Evolutionary conservation across 257 asterid genomes (phyloP), one percentile per base, ranked within the genome.

Genomic region (Ligustrum vulgare): DNA sequence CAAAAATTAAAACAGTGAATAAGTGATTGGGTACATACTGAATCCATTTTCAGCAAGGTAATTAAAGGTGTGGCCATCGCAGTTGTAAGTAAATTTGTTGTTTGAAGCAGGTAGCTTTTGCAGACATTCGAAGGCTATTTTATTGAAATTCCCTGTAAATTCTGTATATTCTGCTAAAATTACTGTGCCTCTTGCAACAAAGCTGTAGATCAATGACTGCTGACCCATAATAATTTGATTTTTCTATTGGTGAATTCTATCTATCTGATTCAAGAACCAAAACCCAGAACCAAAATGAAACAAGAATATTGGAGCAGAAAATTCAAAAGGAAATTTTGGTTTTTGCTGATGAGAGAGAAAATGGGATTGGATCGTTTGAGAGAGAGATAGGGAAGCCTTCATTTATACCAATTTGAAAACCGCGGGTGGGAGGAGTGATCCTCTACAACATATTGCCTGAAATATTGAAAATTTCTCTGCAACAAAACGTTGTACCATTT

Each of bases 91-190:
- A 22, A 74, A 79, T 58, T 54, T 80, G 70, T 51, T 80, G 70
- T 70, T 70, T 23, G 83, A 75, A n/a, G 84, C 78, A 47, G 84
- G 84, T 16, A 80, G 79, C 70, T 80, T 80, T 22, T 72, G 80
- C 72, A 80, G 84, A 78, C 81, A 80, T 71, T 80, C 81, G 58
- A 34, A 76, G 10, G 84, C 84, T 47, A 80, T 68, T 20, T 56
- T 56, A 33, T 13, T 72, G 73, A 76, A 76, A 74, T 80, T 80
- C 62, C 84, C 84, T 2, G 34, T 43, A 33, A 68, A 60, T 16
- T 60, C 84, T 5, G 76, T 35, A 72, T 67, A 68, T 37, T 80
- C 84, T 3, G 73, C 81, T 71, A 80, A 31, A 35, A 80, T 70
- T 36, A 72, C 70, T 28, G 73, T 33, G 72, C 84, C 84, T 20